Base-by-base conservation (phyloP, 2,329 filamentous ascomycete genomes). In the Xylaria multiplex region DNA sequence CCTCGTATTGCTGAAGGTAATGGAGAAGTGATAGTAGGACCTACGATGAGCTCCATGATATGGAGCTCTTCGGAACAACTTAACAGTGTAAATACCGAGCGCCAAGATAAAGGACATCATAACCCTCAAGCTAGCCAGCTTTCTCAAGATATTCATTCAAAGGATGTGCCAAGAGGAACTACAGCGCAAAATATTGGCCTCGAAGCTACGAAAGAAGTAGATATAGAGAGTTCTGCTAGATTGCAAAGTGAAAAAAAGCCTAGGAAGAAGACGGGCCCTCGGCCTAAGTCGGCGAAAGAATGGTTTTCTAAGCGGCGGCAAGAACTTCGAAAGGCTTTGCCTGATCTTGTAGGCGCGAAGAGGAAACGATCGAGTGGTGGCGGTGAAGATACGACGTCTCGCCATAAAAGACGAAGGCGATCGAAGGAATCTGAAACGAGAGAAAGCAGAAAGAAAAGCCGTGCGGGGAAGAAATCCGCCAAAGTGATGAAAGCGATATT, bases 221-320 rank as follows among this genome's bases (percentile, higher is more conserved):
- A 32, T 22, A 42, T 8, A 8, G 22, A 16, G 2, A 4, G 7
- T 19, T 32, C 30, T n/a, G 2, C 40, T 22, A 48, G 53, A 40
- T 16, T 48, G 3, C 2, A 27, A 27, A 27, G 35, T 14, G 30
- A 24, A 19, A 63, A 58, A 13, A 16, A 5, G 8, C 14, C 24
- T 5, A 30, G 27, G n/a, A 24, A 7, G 32, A 64, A 64, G 35
- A 45, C 56, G 6, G 62, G 62, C 2, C 56, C 56, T 50, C 42
- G 49, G 8, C 9, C 64, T 6, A 64, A 56, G 14, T 50, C 60
- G 5, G 22, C 64, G 13, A 67, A 40, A 19, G 61, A 64, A 58
- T 65, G 61, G 65, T 67, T 57, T 27, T 53, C 56, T 14, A 64
- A 61, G 19, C 16, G 40, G 22, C 1, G 1, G 13, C 49, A 64